Base-by-base conservation (phyloP, 805 yeast species). In the Sugiyamaella mastotermitis region DNA sequence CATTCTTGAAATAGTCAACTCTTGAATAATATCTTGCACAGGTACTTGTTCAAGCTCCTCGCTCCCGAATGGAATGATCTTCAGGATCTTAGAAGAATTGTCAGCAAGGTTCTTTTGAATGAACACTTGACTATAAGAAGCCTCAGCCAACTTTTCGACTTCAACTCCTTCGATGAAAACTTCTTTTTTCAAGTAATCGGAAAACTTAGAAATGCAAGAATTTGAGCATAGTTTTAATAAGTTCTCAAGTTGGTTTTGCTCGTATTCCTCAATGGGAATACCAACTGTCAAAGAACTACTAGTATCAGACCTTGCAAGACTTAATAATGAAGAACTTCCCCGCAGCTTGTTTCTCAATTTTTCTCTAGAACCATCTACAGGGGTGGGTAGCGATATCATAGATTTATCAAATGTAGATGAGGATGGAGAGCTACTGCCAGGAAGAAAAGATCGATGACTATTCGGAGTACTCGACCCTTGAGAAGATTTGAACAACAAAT, bases 311-410 rank as follows among this genome's bases (percentile, higher is more conserved):
- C 33, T 20, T 4, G 51, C 37, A 18, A 71, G 60, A 9, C 74
- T 66, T 19, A 72, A 50, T 31, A 74, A 53, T 3, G 78, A 71
- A 2, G 71, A 60, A 20, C 74, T 69, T 39, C 71, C 73, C 47
- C 67, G 66, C 33, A 78, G 57, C 48, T 74, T 78, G 41, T 67
- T 65, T 46, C 69, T 66, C 37, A 78, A 60, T 44, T 75, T 77
- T 43, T 70, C 76, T 24, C 76, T 64, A 11, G 82, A 71, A 9
- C 66, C 68, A 26, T 69, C 71, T 40, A 71, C 74, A 5, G 80
- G 78, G 3, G 71, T 65, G 1, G 84, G 85, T 40, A 74, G 56
- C 3, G 83, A 77, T 11, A 78, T 78, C 59, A 62, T 64, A 5
- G 61, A 50, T 40, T 62, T 64, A 37, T 58, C 64, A 32, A 57